Evolutionary conservation across 1,284 basidiomycete species (phyloP).

Genomic region (Lentinula novae-zelandiae): DNA sequence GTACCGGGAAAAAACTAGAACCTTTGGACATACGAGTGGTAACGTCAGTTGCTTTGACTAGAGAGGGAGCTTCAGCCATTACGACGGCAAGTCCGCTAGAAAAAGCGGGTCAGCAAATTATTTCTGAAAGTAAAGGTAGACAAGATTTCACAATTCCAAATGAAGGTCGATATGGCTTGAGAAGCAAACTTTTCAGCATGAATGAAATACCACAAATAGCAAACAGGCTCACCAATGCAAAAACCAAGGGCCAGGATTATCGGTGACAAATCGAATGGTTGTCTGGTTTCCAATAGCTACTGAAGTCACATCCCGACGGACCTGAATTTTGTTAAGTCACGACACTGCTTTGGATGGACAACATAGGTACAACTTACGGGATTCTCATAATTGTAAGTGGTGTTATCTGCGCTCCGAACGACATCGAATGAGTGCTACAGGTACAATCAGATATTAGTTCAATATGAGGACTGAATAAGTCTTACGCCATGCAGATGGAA

Average conservation of each 20-base stretch:
- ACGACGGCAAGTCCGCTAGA: constrained; percentile 34
- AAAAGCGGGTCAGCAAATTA: not conserved
- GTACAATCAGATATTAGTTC: constrained; percentile 10
- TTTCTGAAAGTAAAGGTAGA: not conserved
- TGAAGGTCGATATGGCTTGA: constrained; percentile 46
- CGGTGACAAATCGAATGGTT: constrained; percentile 31
- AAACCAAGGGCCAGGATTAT: constrained; percentile 40
- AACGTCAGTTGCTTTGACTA: constrained; percentile 12
- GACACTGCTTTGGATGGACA: not conserved
- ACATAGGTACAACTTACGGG: constrained; percentile 29
- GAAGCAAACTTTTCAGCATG: constrained; percentile 5
- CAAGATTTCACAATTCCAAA: constrained; percentile 29
- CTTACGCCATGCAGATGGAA: constrained; percentile 26
- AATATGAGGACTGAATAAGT: not conserved
- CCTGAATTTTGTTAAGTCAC: not conserved
- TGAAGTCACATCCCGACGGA: constrained; percentile 28
- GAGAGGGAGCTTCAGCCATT: constrained; percentile 30
- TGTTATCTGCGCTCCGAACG: constrained; percentile 25
- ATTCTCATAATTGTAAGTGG: constrained; percentile 33
- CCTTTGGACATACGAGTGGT: not conserved
- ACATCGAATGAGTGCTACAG: constrained; percentile 31
- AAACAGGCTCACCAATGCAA: constrained; percentile 36
- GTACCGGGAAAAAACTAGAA: not conserved
- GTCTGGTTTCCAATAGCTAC: constrained; percentile 25
- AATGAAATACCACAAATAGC: not conserved